phyloP scores from a whole-genome alignment of 2,329 filamentous ascomycete genomes.

The Chrysosporium keratinophilum region DNA sequence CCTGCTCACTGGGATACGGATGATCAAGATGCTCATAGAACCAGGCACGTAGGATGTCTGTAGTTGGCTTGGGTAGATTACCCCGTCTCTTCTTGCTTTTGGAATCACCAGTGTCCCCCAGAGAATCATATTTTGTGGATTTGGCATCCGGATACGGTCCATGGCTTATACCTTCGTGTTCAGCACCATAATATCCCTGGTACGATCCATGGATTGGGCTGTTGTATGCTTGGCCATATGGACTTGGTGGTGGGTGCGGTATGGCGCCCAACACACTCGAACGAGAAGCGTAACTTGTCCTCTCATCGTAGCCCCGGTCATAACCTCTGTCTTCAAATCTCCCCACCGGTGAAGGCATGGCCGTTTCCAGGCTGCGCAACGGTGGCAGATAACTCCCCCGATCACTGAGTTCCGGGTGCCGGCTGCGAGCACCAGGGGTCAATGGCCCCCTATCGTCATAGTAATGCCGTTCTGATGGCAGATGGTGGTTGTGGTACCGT shows the following conservation, averaged over 20 bases:
- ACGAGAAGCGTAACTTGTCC: neutral
- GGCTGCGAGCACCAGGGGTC: conserved; percentile 3
- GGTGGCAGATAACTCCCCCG: neutral
- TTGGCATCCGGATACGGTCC: conserved; percentile 3
- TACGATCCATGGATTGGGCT: conserved; percentile 9
- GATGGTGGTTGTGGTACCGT: conserved; percentile 7
- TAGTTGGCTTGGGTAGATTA: conserved; percentile 84
- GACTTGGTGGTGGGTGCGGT: neutral
- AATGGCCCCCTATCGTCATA: conserved; percentile 7
- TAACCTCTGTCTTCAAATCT: conserved; percentile 3
- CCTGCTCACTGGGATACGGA: conserved; percentile 78
- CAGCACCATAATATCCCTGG: conserved; percentile 6
- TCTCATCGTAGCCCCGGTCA: conserved; percentile 4
- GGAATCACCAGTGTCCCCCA: conserved; percentile 21
- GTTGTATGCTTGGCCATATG: conserved; percentile 4
- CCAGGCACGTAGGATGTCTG: conserved; percentile 70
- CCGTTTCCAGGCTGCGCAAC: neutral
- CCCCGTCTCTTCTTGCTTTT: conserved; percentile 54
- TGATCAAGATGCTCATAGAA: conserved; percentile 66
- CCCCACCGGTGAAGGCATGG: neutral
- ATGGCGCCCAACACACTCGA: conserved; percentile 1
- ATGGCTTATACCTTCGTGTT: neutral
- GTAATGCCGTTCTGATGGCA: conserved; percentile 4
- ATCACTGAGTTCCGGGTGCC: neutral
- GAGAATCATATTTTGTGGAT: conserved; percentile 5